Evolutionary conservation across 176 grass and related monocot genomes (phyloP).

Genomic region (Calamus simplicifolius): DNA sequence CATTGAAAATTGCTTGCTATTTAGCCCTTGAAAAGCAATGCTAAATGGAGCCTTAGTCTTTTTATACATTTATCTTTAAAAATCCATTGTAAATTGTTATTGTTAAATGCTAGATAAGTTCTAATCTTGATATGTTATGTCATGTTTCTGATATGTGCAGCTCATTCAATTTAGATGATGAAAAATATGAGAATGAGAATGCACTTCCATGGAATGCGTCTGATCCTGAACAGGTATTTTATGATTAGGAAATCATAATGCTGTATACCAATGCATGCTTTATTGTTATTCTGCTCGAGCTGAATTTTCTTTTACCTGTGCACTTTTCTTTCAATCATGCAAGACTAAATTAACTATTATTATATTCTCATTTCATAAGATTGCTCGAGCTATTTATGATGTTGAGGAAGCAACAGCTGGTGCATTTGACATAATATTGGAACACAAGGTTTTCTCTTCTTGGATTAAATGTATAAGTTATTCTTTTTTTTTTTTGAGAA

Average conservation of each 20-base stretch:
- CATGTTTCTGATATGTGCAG: constrained; percentile 30
- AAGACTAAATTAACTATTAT: constrained; percentile 15
- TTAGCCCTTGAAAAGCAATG: too few species aligned
- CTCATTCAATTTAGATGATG: constrained; percentile 82
- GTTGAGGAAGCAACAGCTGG: constrained; percentile 92
- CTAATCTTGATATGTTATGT: too few species aligned
- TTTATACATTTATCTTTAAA: not conserved
- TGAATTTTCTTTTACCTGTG: too few species aligned
- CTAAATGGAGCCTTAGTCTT: too few species aligned
- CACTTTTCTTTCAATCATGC: too few species aligned
- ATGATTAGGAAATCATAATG: not conserved
- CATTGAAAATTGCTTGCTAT: too few species aligned
- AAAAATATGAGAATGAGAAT: constrained; percentile 89
- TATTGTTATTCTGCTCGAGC: too few species aligned
- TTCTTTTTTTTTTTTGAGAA: too few species aligned
- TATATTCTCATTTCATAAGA: constrained; percentile 32
- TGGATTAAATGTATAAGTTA: not conserved
- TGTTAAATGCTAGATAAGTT: too few species aligned
- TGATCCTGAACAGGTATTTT: constrained; percentile 61
- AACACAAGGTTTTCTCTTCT: constrained; percentile 61
- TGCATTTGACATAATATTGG: constrained; percentile 85
- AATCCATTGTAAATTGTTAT: not conserved
- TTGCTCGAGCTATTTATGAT: constrained; percentile 82
- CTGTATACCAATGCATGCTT: too few species aligned
- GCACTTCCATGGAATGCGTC: constrained; percentile 51